Evolutionary conservation across 192 early-diverging fungal genomes (phyloP), one percentile per base, ranked within the genome.

Genomic region (Phlyctochytrium planicorne): DNA sequence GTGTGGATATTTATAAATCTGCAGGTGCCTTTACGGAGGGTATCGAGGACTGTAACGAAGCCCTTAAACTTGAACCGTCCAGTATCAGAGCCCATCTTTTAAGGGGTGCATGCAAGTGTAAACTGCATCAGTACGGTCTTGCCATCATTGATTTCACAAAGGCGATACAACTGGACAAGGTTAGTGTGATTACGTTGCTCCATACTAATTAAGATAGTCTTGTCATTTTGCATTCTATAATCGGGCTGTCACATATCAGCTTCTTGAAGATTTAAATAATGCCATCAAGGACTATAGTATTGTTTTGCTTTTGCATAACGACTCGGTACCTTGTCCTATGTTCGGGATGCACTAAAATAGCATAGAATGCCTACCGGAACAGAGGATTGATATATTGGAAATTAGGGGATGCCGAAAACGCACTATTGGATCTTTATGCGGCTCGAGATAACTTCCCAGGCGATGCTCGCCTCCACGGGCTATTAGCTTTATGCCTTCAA

Each of bases 211-310:
- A n/a, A 30, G 32, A 0, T 55, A 78, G 75, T 59, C 65, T 0
- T 77, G 75, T 24, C 75, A 82, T 52, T 80, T 69, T 64, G 83
- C 83, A 6, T 82, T 78, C 62, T 84, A 80, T 70, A 84, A 84
- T 62, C 66, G 83, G 52, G 83, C 83, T 0, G 78, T 84, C 6
- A 79, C 83, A 1, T 80, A 79, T 36, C 76, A 84, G 59, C 66
- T 78, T 1, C 34, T 78, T n/a, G 68, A 75, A 16, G 83, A 82
- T 37, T 62, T 68, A 52, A 63, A 78, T 27, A 78, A 65, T 52
- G 83, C 83, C 14, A 78, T 84, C 6, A 81, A 76, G 53, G 83
- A 84, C 60, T 82, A 84, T 65, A 84, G 83, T 61, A 84, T 82
- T 52, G 79, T 78, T 3, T 52, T 84, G 47, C 65, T 84, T 25